A percentile compares a stretch with the other conserved stretches of the same genome.
phyloP scores from a whole-genome alignment of 129 eudicot genomes.

The Artemisia tridentata region DNA sequence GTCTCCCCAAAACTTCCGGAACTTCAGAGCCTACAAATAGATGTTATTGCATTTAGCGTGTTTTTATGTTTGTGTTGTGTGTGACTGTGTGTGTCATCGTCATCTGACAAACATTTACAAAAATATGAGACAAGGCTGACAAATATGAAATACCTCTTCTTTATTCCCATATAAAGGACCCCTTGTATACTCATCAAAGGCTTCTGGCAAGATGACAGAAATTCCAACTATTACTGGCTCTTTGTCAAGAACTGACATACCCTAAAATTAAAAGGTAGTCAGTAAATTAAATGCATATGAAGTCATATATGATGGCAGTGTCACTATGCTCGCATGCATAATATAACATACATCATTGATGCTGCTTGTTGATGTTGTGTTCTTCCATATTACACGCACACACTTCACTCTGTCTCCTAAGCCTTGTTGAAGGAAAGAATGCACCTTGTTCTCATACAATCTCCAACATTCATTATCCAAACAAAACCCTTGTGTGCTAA shows the following conservation, averaged over 20 bases:
- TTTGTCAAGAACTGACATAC: slow-evolving; percentile 61
- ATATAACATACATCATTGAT: slow-evolving; percentile 60
- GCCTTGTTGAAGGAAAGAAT: slow-evolving; percentile 60
- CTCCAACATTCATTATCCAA: slow-evolving; percentile 93
- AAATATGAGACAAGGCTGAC: neutral
- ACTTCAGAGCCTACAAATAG: slow-evolving; percentile 50
- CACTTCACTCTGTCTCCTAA: slow-evolving; percentile 63
- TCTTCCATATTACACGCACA: slow-evolving; percentile 80
- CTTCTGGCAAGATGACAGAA: slow-evolving; percentile 57
- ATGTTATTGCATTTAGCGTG: slow-evolving; percentile 2
- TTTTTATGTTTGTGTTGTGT: no score
- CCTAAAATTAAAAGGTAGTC: slow-evolving; percentile 43
- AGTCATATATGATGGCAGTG: neutral
- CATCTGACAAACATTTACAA: neutral
- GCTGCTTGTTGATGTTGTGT: slow-evolving; percentile 39
- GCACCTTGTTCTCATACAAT: slow-evolving; percentile 67
- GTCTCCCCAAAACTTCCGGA: slow-evolving; percentile 87
- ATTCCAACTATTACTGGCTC: slow-evolving; percentile 72
- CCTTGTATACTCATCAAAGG: slow-evolving; percentile 51
- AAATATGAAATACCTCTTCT: slow-evolving; percentile 55
- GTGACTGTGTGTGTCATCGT: neutral
- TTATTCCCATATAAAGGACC: slow-evolving; percentile 79
- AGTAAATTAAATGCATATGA: slow-evolving; percentile 25
- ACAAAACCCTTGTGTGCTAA: slow-evolving; percentile 60
- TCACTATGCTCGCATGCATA: slow-evolving; percentile 7